Conservation (phyloP, 2,329 filamentous ascomycete genomes). For the Fusarium nematophilum region DNA sequence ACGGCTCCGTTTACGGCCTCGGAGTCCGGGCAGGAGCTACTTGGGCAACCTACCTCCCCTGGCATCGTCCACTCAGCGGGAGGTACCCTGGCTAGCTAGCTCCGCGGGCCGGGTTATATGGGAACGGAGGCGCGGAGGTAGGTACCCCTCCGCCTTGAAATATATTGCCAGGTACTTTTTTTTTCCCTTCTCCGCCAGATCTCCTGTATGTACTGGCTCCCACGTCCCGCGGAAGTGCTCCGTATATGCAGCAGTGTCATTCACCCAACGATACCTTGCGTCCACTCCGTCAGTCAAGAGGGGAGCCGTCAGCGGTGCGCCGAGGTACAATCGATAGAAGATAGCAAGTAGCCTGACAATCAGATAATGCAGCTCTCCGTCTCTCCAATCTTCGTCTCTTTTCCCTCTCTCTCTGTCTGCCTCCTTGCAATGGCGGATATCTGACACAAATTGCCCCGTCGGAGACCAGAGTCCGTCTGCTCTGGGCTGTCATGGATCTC, state of each 20-base stretch:
- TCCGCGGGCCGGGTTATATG: constrained; percentile 9
- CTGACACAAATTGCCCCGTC: not conserved
- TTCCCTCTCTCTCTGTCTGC: not conserved
- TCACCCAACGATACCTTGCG: constrained; percentile 1
- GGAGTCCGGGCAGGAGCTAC: constrained; percentile 44
- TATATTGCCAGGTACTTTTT: not conserved
- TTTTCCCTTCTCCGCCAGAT: constrained; percentile 9
- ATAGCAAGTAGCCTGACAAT: no score
- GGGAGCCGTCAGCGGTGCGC: not conserved
- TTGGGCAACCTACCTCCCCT: constrained; percentile 16
- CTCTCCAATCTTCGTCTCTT: not conserved
- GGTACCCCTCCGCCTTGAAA: not conserved
- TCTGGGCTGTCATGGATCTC: not conserved
- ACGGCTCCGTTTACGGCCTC: constrained; percentile 53
- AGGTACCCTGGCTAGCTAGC: constrained; percentile 6
- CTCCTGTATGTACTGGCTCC: not conserved
- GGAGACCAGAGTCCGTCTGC: not conserved
- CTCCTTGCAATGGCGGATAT: not conserved
- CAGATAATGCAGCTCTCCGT: no score
- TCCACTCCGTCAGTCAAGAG: constrained; percentile 2
- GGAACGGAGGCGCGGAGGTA: not conserved
- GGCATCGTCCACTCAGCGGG: not conserved
- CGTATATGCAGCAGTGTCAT: constrained; percentile 6
- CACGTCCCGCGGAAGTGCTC: constrained; percentile 5
- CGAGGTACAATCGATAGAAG: not conserved